A percentile compares a stretch with the other conserved stretches of the same genome.
These are phyloP conservation scores for Wickerhamiella azyma DNA, from an alignment of 805 yeast genomes.

Conservation along the genomic window DNA sequence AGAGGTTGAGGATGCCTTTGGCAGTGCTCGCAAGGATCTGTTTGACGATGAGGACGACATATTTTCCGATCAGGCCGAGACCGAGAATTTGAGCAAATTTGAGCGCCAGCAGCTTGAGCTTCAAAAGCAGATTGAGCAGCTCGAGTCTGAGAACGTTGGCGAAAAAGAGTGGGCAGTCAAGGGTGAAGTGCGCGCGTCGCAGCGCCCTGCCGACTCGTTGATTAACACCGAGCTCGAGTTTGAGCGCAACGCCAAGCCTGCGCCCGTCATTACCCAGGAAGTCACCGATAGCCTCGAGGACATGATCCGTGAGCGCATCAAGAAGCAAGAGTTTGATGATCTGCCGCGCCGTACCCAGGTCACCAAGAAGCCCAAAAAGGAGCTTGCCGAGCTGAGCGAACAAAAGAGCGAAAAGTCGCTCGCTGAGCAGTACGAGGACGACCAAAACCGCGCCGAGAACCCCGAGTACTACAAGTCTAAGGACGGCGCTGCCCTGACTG, in stretches of 20 bases:
- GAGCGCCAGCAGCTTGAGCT: constrained; percentile 72
- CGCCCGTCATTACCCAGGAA: constrained; percentile 85
- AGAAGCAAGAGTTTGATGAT: constrained; percentile 67
- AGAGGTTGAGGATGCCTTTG: constrained; percentile 22
- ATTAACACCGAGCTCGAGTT: constrained; percentile 67
- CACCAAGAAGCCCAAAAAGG: constrained; percentile 9
- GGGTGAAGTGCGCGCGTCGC: constrained; percentile 77
- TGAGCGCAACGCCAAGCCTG: constrained; percentile 89
- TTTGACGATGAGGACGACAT: constrained; percentile 40
- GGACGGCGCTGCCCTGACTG: constrained; percentile 48
- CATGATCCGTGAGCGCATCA: constrained; percentile 69
- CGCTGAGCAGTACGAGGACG: constrained; percentile 87
- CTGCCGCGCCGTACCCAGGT: constrained; percentile 55
- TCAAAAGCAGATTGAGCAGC: constrained; percentile 58
- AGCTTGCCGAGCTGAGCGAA: constrained; percentile 56
- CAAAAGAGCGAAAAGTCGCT: constrained; percentile 74
- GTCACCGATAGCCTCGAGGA: constrained; percentile 80
- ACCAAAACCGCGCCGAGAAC: constrained; percentile 32
- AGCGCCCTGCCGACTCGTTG: constrained; percentile 74
- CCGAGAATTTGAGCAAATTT: constrained; percentile 48
- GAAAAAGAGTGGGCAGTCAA: constrained; percentile 88
- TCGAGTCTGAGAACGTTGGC: constrained; percentile 80
- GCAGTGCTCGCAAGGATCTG: constrained; percentile 24
- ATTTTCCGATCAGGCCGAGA: constrained; percentile 41
- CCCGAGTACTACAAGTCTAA: constrained; percentile 34